Base-by-base conservation (phyloP, 768 basidiomycete genomes). In the Boletus coccyginus region DNA sequence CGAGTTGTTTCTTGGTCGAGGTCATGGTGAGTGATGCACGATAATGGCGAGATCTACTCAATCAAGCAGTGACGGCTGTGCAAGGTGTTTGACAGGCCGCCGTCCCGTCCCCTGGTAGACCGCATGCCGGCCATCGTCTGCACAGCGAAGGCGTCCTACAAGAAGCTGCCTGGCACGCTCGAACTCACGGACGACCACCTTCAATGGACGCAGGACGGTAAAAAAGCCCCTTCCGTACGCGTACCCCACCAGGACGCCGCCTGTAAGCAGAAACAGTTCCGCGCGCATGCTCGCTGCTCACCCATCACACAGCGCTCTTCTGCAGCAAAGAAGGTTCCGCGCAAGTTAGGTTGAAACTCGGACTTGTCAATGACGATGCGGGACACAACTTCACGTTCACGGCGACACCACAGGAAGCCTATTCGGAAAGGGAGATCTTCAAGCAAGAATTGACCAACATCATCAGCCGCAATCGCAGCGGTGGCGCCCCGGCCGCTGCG, bases 361-460 rank as follows among this genome's bases (percentile, higher is more conserved):
- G 82, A 2, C 76, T 92, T 33, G 71, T 83, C 50, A 78, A 77
- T 46, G 84, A 91, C 68, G 88, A 89, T 53, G 78, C 78, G 13
- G 89, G 87, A 9, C 88, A 91, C 75, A 90, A 86, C 64, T 95
- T 94, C 70, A 88, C 88, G 1, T 93, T 91, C 74, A 84, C 81
- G 2, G 82, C 88, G 1, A 49, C 45, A 2, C 82, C 87, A 3
- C 82, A 80, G 55, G 72, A 83, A 1, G 89, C 92, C 35, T 75
- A 81, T 53, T 65, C 75, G 29, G 92, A 94, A 67, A 82, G 92
- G 63, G 91, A 92, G 73, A 78, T 78, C 62, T 93, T 94, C 81
- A 94, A 94, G 75, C 76, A 77, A 41, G 87, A 90, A 66, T 76
- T 94, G 53, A 89, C 88, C 9, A 78, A 77, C 51, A 87, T 93